Evolutionary conservation across 2,329 filamentous ascomycete species (phyloP), one percentile per base, ranked within the genome.

Genomic region (Alternaria tenuissima): DNA sequence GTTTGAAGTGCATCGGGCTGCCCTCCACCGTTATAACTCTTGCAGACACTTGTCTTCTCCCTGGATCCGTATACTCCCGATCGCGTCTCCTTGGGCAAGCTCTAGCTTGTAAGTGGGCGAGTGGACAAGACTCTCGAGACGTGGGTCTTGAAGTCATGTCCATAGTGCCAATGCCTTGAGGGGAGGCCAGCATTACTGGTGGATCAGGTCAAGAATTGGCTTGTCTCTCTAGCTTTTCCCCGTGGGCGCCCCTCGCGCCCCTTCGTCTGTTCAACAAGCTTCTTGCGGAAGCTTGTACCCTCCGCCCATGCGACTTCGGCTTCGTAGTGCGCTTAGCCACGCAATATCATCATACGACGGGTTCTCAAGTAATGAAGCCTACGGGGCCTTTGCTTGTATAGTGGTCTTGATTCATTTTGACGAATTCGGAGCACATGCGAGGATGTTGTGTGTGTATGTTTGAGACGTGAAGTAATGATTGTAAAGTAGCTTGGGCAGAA

Each of bases 121-220:
- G 28, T 56, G 56, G 32, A 60, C 36, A 48, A 60, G 56, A 6
- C 24, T 18, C 28, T 60, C 47, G n/a, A 60, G 32, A 36, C 36
- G 52, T 20, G 59, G 52, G 46, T 60, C 38, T 16, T 52, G 32
- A 9, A 56, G 41, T 42, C 32, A 38, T 26, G 42, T 48, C 16
- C 52, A 32, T 38, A 52, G 56, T 6, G 46, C 46, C 14, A 62
- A 26, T 30, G n/a, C 18, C 43, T 52, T 20, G n/a, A 62, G 24
- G 8, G 36, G 20, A n/a, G 32, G 38, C 2, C 47, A 43, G 16
- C 51, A 62, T 36, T 48, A 6, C 42, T 53, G 39, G 41, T 59
- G 44, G n/a, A 62, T n/a, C 12, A 43, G 36, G 26, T 61, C 54
- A 18, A 49, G 12, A 32, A 56, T 18, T 22, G 34, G 34, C 12